These are phyloP conservation scores for Juglanconis oblonga DNA, from an alignment of 2,329 filamentous ascomycete species.

Conservation along the genomic window DNA sequence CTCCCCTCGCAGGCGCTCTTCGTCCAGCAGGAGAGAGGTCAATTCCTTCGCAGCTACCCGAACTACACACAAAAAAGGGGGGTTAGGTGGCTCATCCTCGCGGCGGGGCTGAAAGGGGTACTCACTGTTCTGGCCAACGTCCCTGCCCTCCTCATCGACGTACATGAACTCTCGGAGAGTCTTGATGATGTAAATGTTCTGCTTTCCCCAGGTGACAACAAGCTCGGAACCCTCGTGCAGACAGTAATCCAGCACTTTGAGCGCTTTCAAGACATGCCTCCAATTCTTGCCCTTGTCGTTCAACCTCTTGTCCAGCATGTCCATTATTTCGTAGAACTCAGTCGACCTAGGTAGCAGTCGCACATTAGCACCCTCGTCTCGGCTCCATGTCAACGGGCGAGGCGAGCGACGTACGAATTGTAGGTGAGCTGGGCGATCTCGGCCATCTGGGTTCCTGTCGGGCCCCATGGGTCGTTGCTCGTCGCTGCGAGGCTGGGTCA, in stretches of 20 bases:
- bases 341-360: conserved; percentile 61
- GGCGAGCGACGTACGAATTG: conserved; percentile 70
- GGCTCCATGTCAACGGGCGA: neutral
- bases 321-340: conserved; percentile 99
- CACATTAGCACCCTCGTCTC: conserved; percentile 4
- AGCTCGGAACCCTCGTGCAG: conserved; percentile 95
- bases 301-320: conserved; percentile 97
- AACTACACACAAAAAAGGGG: conserved; percentile 52
- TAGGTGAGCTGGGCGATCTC: conserved; percentile 98
- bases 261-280: conserved; percentile 94
- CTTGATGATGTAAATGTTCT: conserved; percentile 99
- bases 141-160: conserved; percentile 89
- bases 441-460: conserved; percentile 96
- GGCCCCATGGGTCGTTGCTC: conserved; percentile 98
- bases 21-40: conserved; percentile 86
- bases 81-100: neutral
- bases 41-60: conserved; percentile 95
- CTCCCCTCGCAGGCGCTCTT: conserved; percentile 87
- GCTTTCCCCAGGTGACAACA: conserved; percentile 95
- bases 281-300: conserved; percentile 99
- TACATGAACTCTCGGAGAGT: conserved; percentile 96
- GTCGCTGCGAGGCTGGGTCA: conserved; percentile 64
- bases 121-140: conserved; percentile 93
- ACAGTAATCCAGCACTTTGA: conserved; percentile 98
- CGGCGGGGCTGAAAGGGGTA: neutral